Conservation (phyloP, 805 yeast genomes). For the Wickerhamiella dianesei region DNA sequence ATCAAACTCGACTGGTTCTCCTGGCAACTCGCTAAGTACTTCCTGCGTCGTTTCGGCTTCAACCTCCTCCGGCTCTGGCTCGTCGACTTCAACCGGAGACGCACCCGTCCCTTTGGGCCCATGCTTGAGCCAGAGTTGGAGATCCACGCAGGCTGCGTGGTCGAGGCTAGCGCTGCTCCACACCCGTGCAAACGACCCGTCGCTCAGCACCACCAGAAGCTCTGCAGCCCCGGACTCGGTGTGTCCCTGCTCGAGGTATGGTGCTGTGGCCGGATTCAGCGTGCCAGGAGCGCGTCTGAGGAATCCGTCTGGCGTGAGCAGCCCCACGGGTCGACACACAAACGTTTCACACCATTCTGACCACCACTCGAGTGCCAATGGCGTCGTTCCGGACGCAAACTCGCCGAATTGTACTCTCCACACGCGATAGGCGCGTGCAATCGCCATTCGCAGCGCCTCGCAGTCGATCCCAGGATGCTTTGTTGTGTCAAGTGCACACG, state of each 20-base stretch:
- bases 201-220: constrained; percentile 8
- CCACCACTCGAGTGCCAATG: constrained; percentile 4
- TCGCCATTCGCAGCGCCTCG: neutral
- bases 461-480: neutral
- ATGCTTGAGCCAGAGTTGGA: constrained; percentile 13
- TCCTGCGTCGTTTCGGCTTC: neutral
- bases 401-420: constrained; percentile 4
- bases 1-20: neutral
- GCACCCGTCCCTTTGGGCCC: neutral
- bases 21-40: neutral
- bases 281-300: constrained; percentile 24
- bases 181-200: constrained; percentile 6
- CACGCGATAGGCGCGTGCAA: constrained; percentile 4
- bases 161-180: constrained; percentile 11
- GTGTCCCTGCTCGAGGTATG: constrained; percentile 55
- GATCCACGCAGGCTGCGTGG: constrained; percentile 4
- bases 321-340: neutral
- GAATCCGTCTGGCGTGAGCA: constrained; percentile 3
- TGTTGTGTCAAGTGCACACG: neutral
- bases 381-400: neutral
- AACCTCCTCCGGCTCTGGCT: no score
- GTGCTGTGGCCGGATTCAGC: constrained; percentile 62
- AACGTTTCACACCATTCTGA: constrained; percentile 2
- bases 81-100: no score
- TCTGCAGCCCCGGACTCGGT: constrained; percentile 38